These are phyloP conservation scores for Boletus fagicola DNA, from an alignment of 768 basidiomycete genomes.

Conservation along the genomic window DNA sequence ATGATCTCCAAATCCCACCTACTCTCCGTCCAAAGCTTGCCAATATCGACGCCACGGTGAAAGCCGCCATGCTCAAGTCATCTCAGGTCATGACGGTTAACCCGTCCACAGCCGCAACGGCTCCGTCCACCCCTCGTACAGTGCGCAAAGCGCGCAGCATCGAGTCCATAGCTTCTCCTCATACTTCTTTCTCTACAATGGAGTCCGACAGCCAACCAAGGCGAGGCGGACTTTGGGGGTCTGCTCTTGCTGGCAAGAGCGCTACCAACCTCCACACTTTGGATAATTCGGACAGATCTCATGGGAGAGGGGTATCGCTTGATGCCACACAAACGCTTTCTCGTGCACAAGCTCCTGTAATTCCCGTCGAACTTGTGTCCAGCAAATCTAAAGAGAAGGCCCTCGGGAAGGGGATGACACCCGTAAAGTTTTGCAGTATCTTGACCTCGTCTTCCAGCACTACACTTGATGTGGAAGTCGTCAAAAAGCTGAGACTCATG, in stretches of 20 bases:
- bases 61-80: conserved; percentile 89
- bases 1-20: conserved; percentile 85
- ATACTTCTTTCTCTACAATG: conserved; percentile 39
- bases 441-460: conserved; percentile 67
- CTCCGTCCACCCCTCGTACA: conserved; percentile 50
- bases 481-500: conserved; percentile 85
- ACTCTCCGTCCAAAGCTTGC: conserved; percentile 74
- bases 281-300: conserved; percentile 36
- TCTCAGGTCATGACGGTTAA: conserved; percentile 60
- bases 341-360: conserved; percentile 48
- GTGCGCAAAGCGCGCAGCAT: conserved; percentile 72
- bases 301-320: conserved; percentile 61
- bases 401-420: conserved; percentile 53
- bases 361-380: conserved; percentile 37
- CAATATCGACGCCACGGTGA: conserved; percentile 81
- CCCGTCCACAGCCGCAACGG: conserved; percentile 28
- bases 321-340: conserved; percentile 54
- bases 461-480: conserved; percentile 76
- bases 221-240: conserved; percentile 26
- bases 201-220: conserved; percentile 35
- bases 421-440: conserved; percentile 65
- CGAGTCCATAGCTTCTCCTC: conserved; percentile 61
- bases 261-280: conserved; percentile 28
- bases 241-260: conserved; percentile 31
- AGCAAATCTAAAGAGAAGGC: conserved; percentile 52